Evolutionary conservation across 2,329 filamentous ascomycete genomes (phyloP), one percentile per base, ranked within the genome.

Genomic region (Cercospora sojina): DNA sequence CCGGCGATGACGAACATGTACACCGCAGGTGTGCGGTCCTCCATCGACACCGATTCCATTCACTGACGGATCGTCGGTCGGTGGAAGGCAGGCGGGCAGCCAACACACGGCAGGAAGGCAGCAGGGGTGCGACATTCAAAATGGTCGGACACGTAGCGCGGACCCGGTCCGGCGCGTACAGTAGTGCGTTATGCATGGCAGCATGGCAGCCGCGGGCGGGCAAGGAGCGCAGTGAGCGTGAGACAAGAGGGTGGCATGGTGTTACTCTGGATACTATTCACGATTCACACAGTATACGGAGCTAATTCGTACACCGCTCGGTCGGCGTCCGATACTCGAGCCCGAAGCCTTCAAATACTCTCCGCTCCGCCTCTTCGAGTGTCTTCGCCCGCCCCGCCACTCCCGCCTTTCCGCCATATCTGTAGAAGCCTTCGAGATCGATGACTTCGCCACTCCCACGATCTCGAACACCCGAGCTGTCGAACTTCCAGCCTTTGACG

Each of bases 381-480:
- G 69, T 85, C 79, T 78, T 80, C 31, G 79, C 75, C n/a, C 80
- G 76, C 0, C 79, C 80, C 18, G 78, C 59, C 38, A 32, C 32
- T 9, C 68, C 72, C 41, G 69, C 58, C 18, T 70, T 62, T 74
- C 84, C 75, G 81, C 89, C 83, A 95, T 86, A 1, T 91, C 92
- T 75, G 90, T 94, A 72, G 90, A 93, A 78, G 93, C 93, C 75
- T 81, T 90, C 85, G 12, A 95, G 73, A 77, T 95, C 88, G n/a
- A 88, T 74, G 0, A 94, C 86, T 82, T 89, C 88, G 3, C 91
- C 91, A 62, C 88, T 87, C 8, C 74, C 77, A 8, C 89, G 83
- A 73, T 87, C 88, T 53, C 93, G 85, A 10, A 97, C 86, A 0
- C 95, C 95, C 74, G 91, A 96, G 69, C 91, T 95, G 76, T 97